Conservation (phyloP, 768 basidiomycete species). For the Lactarius quietus region DNA sequence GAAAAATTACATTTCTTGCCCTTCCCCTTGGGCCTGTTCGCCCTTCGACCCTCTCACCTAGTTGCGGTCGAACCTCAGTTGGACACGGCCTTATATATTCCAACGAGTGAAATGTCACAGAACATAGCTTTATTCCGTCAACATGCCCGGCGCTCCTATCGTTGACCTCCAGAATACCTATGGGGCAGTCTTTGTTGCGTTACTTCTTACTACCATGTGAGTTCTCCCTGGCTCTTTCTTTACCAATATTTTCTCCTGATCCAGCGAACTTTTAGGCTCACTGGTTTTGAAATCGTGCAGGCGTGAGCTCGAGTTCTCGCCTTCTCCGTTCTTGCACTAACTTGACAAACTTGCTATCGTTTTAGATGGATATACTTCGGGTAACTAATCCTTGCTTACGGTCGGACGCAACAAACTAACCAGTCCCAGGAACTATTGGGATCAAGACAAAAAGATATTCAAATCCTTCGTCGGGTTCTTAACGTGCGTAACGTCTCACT, state of each 20-base stretch:
- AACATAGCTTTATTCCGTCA: neutral
- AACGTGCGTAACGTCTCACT: neutral
- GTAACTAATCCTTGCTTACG: neutral
- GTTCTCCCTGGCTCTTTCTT: neutral
- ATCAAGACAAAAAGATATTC: neutral
- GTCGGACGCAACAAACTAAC: neutral
- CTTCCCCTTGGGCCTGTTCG: too few relatives aligned
- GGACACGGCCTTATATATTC: too few relatives aligned
- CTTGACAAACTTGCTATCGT: neutral
- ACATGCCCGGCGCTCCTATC: neutral
- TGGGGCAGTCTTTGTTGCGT: neutral
- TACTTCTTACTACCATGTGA: slow-evolving; percentile 2
- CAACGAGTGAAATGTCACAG: too few relatives aligned
- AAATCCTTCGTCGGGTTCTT: slow-evolving; percentile 1
- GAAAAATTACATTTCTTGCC: too few relatives aligned
- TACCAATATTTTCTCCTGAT: neutral
- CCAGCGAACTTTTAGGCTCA: neutral
- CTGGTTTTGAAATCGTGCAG: slow-evolving; percentile 5
- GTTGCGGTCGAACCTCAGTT: too few relatives aligned
- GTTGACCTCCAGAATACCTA: slow-evolving; percentile 1
- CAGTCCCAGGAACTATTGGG: neutral
- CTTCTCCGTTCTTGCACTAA: neutral
- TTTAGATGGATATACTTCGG: slow-evolving; percentile 7
- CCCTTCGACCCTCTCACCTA: too few relatives aligned
- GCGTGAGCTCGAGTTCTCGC: neutral